Percentiles rank a stretch among this genome's conserved stretches.
phyloP scores from a whole-genome alignment of 495 filamentous ascomycete genomes.

The Emericellopsis terricola region DNA sequence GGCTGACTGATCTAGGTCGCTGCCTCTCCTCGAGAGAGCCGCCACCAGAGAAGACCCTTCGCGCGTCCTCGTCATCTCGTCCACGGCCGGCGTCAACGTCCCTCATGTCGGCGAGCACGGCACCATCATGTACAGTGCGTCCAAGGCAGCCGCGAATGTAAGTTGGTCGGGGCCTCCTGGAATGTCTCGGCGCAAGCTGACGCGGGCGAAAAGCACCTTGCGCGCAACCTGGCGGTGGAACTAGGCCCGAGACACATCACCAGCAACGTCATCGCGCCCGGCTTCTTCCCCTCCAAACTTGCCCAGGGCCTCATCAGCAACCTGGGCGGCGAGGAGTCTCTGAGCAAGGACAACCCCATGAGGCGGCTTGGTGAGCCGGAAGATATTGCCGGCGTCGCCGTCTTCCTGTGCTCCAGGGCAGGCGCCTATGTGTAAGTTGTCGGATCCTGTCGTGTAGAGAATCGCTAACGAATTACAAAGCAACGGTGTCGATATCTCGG shows the following conservation, averaged over 20 bases:
- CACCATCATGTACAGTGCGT: constrained; percentile 25
- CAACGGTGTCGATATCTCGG: constrained; percentile 15
- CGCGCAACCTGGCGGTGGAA: constrained; percentile 19
- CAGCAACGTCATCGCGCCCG: constrained; percentile 21
- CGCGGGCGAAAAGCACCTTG: constrained; percentile 9
- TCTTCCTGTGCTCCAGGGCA: constrained; percentile 17
- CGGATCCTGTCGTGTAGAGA: too few relatives aligned
- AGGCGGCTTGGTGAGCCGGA: constrained; percentile 19
- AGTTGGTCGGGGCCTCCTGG: too few relatives aligned
- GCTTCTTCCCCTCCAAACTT: constrained; percentile 25
- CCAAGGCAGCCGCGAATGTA: constrained; percentile 17
- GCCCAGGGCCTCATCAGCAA: constrained; percentile 22
- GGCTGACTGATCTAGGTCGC: constrained; percentile 9
- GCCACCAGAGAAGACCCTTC: constrained; percentile 16
- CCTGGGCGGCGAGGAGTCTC: constrained; percentile 13
- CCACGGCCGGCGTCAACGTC: constrained; percentile 18
- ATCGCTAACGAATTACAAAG: neutral
- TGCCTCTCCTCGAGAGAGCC: constrained; percentile 15
- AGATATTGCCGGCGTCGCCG: constrained; percentile 22
- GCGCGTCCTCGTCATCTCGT: constrained; percentile 18
- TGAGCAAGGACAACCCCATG: constrained; percentile 14
- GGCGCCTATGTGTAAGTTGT: constrained; percentile 10
- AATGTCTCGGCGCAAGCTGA: too few relatives aligned
- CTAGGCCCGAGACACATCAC: constrained; percentile 22
- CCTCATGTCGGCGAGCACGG: constrained; percentile 21